Evolutionary conservation across 768 basidiomycete genomes (phyloP), one percentile per base, ranked within the genome.

Genomic region (Filobasidium wieringae): DNA sequence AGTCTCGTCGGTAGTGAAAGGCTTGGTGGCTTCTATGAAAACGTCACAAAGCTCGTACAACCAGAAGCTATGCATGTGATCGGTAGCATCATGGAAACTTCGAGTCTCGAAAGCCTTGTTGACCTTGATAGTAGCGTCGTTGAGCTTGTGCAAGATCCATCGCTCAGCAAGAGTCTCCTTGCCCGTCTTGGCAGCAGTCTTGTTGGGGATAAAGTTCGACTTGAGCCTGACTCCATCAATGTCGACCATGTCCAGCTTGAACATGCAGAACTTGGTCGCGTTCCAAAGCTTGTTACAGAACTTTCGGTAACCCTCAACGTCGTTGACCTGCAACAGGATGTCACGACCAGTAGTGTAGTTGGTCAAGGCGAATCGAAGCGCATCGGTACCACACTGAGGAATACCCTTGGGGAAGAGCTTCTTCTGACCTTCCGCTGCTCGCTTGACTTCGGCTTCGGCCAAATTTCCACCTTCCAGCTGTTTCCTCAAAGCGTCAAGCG

Each of bases 201-300:
- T 76, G 59, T 82, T 78, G 15, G 93, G 90, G 30, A 85, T 82
- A 66, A 95, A 97, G 39, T 78, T 74, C 37, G 82, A 64, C 30
- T 67, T 54, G 47, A 66, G 65, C 26, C 70, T 53, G 17, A 59
- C 58, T 54, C 72, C 72, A 11, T 70, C 70, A 17, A 73, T 61
- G 41, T 71, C 67, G 53, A 73, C 68, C 33, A 71, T 82, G 57
- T 90, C 91, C 31, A 99, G 78, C 77, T 93, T 93, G 73, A 96
- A 82, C 86, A 97, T 90, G n/a, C 92, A 93, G 66, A 99, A 97
- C 75, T 92, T 92, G 49, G 91, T 96, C 0, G 95, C 95, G 70
- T 99, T 99, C 80, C 93, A 97, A 27, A 97, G 83, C 78, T 97
- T 97, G 78, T 99, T 99, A 78, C 95, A 97, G 79, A 99, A 99